Conservation (phyloP, 2,329 filamentous ascomycete genomes). For the Ceratocystis papillata region DNA sequence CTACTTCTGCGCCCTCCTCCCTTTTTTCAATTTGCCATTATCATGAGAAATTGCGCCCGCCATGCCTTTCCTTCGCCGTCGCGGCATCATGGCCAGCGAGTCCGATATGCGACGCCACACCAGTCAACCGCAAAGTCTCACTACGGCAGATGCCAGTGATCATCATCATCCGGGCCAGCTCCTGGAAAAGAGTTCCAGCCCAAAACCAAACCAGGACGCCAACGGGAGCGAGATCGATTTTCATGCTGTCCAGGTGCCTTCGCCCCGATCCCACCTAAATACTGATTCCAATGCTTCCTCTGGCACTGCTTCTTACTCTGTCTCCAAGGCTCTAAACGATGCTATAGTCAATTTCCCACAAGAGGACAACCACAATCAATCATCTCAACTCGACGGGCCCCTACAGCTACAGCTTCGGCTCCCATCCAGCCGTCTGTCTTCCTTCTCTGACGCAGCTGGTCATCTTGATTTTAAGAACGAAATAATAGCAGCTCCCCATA, state of each 20-base stretch:
- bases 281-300: constrained; percentile 1
- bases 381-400: neutral
- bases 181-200: constrained; percentile 18
- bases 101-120: constrained; percentile 47
- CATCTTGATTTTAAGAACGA: neutral
- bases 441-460: neutral
- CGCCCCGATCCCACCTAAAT: constrained; percentile 4
- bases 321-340: neutral
- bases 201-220: constrained; percentile 17
- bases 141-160: constrained; percentile 25
- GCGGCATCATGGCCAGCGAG: constrained; percentile 50
- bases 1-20: neutral
- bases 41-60: constrained; percentile 34
- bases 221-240: constrained; percentile 5
- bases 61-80: constrained; percentile 53
- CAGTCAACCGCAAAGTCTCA: constrained; percentile 28
- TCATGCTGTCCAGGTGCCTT: constrained; percentile 3
- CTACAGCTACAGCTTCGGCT: neutral
- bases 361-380: neutral
- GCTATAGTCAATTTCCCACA: neutral
- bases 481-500: neutral
- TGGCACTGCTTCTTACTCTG: neutral
- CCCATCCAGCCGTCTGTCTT: neutral
- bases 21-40: constrained; percentile 25
- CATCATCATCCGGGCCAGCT: constrained; percentile 15